Percentiles rank a stretch among this genome's conserved stretches.
Conservation (phyloP, 2,329 filamentous ascomycete species). For the Neoarthrinium moseri region DNA sequence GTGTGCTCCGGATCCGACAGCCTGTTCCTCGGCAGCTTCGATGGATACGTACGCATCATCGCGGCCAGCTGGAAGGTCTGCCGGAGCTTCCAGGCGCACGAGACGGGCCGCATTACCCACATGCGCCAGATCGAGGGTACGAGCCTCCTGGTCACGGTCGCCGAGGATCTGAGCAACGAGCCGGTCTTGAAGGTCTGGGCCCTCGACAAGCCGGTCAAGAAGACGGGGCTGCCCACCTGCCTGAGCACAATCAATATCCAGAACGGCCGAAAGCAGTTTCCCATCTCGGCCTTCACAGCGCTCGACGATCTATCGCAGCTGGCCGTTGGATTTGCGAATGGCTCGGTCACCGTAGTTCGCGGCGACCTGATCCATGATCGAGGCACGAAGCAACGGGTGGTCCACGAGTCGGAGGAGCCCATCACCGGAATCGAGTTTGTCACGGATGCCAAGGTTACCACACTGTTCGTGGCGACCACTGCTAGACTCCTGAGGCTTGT, state of each 20-base stretch:
- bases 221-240: slow-evolving; percentile 85
- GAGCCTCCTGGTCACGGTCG: slow-evolving; percentile 78
- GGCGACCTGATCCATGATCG: slow-evolving; percentile 95
- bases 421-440: slow-evolving; percentile 86
- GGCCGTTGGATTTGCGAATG: slow-evolving; percentile 94
- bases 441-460: slow-evolving; percentile 61
- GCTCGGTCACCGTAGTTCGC: slow-evolving; percentile 86
- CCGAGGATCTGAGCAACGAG: slow-evolving; percentile 84
- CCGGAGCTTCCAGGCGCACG: slow-evolving; percentile 83
- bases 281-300: slow-evolving; percentile 88
- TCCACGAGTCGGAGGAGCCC: slow-evolving; percentile 95
- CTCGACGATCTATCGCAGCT: slow-evolving; percentile 88
- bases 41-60: slow-evolving; percentile 85
- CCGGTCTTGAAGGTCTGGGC: slow-evolving; percentile 97
- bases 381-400: slow-evolving; percentile 88
- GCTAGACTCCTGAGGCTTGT: slow-evolving; percentile 81
- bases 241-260: slow-evolving; percentile 82
- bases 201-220: slow-evolving; percentile 89
- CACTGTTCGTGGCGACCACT: slow-evolving; percentile 89
- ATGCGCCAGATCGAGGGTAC: slow-evolving; percentile 91
- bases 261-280: slow-evolving; percentile 89
- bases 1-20: slow-evolving; percentile 85
- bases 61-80: slow-evolving; percentile 84
- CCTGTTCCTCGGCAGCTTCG: slow-evolving; percentile 81
- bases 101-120: slow-evolving; percentile 77